A percentile compares a stretch with the other conserved stretches of the same genome.
Conservation (phyloP, 768 basidiomycete genomes). For the Collybiopsis luxurians region DNA sequence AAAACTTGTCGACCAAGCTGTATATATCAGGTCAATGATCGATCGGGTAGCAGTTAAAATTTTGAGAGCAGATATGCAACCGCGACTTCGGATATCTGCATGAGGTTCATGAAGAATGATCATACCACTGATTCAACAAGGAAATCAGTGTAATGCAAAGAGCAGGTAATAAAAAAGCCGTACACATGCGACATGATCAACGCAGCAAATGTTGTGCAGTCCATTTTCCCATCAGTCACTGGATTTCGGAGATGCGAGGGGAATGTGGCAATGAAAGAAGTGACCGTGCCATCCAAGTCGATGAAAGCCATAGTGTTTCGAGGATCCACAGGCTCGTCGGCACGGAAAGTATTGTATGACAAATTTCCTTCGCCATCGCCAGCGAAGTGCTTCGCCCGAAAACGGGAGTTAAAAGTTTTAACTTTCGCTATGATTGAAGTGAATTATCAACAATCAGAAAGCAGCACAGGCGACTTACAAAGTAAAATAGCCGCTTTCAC, state of each 20-base stretch:
- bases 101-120: constrained; percentile 79
- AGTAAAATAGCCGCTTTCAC: constrained; percentile 68
- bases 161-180: constrained; percentile 13
- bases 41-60: constrained; percentile 65
- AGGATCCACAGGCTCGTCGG: constrained; percentile 47
- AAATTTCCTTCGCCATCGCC: constrained; percentile 44
- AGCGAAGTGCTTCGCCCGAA: constrained; percentile 54
- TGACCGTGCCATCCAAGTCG: constrained; percentile 57
- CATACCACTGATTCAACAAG: constrained; percentile 47
- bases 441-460: neutral
- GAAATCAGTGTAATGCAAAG: constrained; percentile 31
- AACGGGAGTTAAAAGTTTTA: constrained; percentile 59
- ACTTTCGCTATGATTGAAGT: constrained; percentile 29
- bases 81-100: constrained; percentile 53
- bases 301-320: constrained; percentile 61
- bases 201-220: constrained; percentile 52
- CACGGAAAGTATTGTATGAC: constrained; percentile 27
- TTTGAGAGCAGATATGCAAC: constrained; percentile 68
- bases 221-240: constrained; percentile 48
- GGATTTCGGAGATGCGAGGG: constrained; percentile 56
- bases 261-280: constrained; percentile 57
- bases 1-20: constrained; percentile 66
- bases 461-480: constrained; percentile 31
- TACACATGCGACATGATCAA: constrained; percentile 29
- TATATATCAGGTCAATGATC: constrained; percentile 65